Evolutionary conservation across 192 early-diverging fungal species (phyloP).

Genomic region (Rhizophagus prolifer): DNA sequence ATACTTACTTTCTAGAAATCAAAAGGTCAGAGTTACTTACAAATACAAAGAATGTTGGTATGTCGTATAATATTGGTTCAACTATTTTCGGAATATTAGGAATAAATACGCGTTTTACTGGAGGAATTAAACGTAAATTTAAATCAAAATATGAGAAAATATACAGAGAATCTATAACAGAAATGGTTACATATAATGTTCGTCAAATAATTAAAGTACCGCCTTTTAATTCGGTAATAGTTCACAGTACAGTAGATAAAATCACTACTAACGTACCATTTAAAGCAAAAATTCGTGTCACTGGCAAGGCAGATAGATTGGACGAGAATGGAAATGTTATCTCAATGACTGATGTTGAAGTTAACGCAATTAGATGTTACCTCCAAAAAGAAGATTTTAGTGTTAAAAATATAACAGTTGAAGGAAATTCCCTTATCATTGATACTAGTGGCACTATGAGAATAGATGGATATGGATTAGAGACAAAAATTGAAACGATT

Average conservation of each 20-base stretch:
- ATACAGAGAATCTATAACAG: neutral
- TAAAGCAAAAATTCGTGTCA: neutral
- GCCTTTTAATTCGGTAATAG: neutral
- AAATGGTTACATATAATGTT: neutral
- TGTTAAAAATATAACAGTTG: neutral
- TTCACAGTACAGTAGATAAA: neutral
- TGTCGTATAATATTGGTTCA: neutral
- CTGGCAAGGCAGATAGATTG: neutral
- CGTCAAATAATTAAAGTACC: neutral
- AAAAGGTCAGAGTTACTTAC: neutral
- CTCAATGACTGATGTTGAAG: neutral
- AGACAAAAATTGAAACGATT: neutral
- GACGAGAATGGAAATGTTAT: neutral
- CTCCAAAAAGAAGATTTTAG: neutral
- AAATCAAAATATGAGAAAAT: neutral
- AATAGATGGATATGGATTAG: neutral
- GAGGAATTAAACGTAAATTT: neutral
- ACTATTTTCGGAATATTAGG: neutral
- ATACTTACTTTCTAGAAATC: neutral
- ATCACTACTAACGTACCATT: neutral
- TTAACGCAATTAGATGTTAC: neutral
- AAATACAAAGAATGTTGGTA: neutral
- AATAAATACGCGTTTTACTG: neutral
- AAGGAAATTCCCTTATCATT: neutral
- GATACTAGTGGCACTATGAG: neutral